Evolutionary conservation across 2,329 filamentous ascomycete genomes (phyloP), one percentile per base, ranked within the genome.

Genomic region (Hyphodiscus sp.): DNA sequence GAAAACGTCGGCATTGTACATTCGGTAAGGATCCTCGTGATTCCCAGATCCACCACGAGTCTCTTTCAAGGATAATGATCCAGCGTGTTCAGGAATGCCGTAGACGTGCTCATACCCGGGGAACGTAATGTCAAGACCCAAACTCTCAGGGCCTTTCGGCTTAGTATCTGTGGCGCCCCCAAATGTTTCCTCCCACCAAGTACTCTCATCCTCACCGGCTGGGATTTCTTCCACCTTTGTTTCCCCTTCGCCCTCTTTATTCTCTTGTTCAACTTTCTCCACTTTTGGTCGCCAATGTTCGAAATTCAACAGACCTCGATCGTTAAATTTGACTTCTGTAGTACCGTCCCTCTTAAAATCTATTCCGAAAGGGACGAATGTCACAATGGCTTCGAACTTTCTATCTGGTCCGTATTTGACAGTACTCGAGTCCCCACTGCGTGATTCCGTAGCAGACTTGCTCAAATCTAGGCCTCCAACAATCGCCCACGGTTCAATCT

Each of bases 141-240:
- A 78, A 67, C 91, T 94, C 71, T 99, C 94, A 0, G 94, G 94
- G 1, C 94, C 94, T 65, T 85, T 84, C n/a, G 94, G 92, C 72
- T 99, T 99, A 5, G 86, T 82, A 70, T 99, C 94, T 0, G 91
- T 97, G 69, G 94, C 95, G 57, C 92, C 91, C 59, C 92, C 92
- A 70, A 99, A 99, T 0, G 80, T 82, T 74, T 99, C 94, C 7
- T 99, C 94, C 94, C 94, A 99, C 90, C 91, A 96, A 2, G 91
- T 96, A 71, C 85, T 87, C 68, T 96, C 88, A 60, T 94, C 88
- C 59, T 87, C 82, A 15, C 76, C 77, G 11, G 73, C 65, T 56
- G 55, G 46, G n/a, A 51, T 47, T 23, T 38, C 69, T 66, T 38
- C 69, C 58, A 42, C 71, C 56, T 30, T 70, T 59, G 49, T 70